Conservation (phyloP, 495 filamentous ascomycete species). For the Penicillium antarcticum region DNA sequence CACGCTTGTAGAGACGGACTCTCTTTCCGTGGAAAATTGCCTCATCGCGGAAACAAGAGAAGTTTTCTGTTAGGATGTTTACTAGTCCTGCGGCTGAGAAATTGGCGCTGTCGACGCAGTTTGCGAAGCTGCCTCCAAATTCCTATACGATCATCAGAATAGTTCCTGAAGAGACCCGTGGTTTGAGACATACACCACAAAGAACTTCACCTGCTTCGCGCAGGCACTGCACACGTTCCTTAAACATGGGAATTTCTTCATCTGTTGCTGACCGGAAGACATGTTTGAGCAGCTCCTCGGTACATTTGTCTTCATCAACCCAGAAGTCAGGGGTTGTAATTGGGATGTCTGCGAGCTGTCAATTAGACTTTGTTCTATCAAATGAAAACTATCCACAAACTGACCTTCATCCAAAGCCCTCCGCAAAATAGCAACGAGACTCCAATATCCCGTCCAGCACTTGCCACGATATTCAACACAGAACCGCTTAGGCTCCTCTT, state of each 20-base stretch:
- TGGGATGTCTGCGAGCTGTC: slow-evolving; percentile 61
- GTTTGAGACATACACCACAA: slow-evolving; percentile 61
- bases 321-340: slow-evolving; percentile 89
- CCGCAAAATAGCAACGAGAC: slow-evolving; percentile 80
- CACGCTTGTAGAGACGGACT: slow-evolving; percentile 84
- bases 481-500: slow-evolving; percentile 63
- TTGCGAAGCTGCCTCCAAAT: slow-evolving; percentile 71
- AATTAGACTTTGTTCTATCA: slow-evolving; percentile 1
- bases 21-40: slow-evolving; percentile 65
- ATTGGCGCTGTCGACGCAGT: slow-evolving; percentile 71
- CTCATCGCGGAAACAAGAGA: slow-evolving; percentile 84
- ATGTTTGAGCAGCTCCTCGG: slow-evolving; percentile 65
- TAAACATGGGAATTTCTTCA: slow-evolving; percentile 82
- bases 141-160: slow-evolving; percentile 45
- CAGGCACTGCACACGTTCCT: slow-evolving; percentile 74
- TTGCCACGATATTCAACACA: slow-evolving; percentile 74
- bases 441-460: slow-evolving; percentile 93
- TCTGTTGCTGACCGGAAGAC: slow-evolving; percentile 85
- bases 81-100: slow-evolving; percentile 80
- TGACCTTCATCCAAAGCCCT: slow-evolving; percentile 85
- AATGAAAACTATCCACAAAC: slow-evolving; percentile 14
- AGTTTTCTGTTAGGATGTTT: slow-evolving; percentile 73
- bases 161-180: neutral
- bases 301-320: slow-evolving; percentile 72
- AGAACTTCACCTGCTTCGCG: slow-evolving; percentile 82